Base-by-base conservation (phyloP, 495 filamentous ascomycete genomes). In the Friedmanniomyces simplex region DNA sequence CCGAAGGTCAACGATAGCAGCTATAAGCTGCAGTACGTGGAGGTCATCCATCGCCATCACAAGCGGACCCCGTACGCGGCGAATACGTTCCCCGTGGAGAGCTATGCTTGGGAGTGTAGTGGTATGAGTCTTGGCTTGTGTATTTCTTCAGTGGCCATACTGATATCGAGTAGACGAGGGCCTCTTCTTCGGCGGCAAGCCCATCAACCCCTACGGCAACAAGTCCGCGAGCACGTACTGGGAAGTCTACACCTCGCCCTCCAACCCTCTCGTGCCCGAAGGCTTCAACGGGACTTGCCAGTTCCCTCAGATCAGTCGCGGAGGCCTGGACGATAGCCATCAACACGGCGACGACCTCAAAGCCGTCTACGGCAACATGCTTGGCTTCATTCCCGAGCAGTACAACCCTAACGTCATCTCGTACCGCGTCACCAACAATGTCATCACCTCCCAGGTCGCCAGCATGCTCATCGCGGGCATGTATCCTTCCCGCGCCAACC, bases 31-130 rank as follows among this genome's bases (percentile, higher is more conserved):
- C 68, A 74, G 60, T 87, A 87, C 61, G 83, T 87, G 10, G 84
- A 88, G 70, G 68, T 85, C 57, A 82, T 87, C 50, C 84, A 87
- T 57, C 76, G 85, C 55, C 85, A 88, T 63, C 84, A 88, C 63
- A 86, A 87, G 68, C 76, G 85, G 32, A 88, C 83, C 0, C 83
- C 83, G 1, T 88, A 88, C 62, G 77, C 79, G 7, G 74, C 74
- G 41, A 88, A 87, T 64, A 74, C 79, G 6, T 87, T 87, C 63
- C 82, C 83, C 1, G 68, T 77, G 12, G 85, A 88, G 65, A 69
- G 77, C 12, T 80, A 81, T 61, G 61, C 69, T n/a, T 88, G 83
- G 84, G 66, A 57, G 25, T 24, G 36, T 18, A 54, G 37, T 41
- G 13, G 14, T 24, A 43, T 43, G 34, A 12, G 4, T 25, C n/a